phyloP scores from a whole-genome alignment of 805 yeast species.

The Monosporozyma unispora region DNA sequence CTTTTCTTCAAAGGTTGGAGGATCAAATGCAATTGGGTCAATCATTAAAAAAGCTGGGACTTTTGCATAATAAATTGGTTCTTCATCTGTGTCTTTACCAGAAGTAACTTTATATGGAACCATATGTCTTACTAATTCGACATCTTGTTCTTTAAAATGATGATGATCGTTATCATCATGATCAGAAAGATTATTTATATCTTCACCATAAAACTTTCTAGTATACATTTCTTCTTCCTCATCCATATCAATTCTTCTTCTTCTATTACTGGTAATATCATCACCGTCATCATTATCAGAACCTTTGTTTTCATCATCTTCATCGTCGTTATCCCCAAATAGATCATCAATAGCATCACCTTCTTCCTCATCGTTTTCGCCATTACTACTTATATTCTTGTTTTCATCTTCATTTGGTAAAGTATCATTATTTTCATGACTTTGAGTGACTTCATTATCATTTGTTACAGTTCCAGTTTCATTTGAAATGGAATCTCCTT shows the following conservation, averaged over 20 bases:
- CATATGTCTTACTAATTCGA: conserved; percentile 35
- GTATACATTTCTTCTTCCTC: conserved; percentile 32
- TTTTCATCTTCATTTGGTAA: background rate
- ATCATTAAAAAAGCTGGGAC: conserved; percentile 77
- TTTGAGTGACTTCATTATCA: background rate
- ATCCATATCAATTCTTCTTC: conserved; percentile 25
- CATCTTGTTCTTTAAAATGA: conserved; percentile 29
- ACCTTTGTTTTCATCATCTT: conserved; percentile 10
- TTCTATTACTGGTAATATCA: conserved; percentile 17
- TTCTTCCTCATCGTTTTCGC: conserved; percentile 6
- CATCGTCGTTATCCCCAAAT: conserved; percentile 32
- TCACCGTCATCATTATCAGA: conserved; percentile 15
- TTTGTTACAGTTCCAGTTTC: background rate
- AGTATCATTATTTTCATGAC: background rate
- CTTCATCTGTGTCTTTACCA: conserved; percentile 23
- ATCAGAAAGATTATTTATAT: conserved; percentile 19
- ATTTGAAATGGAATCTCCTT: background rate
- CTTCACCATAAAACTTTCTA: conserved; percentile 30
- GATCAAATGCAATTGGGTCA: conserved; percentile 83
- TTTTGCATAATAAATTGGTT: conserved; percentile 41
- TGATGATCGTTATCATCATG: conserved; percentile 29
- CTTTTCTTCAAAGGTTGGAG: conserved; percentile 50
- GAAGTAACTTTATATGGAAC: conserved; percentile 37
- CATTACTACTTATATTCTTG: background rate
- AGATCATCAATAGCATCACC: conserved; percentile 36